A percentile compares a stretch with the other conserved stretches of the same genome.
Evolutionary conservation across 1,284 basidiomycete species (phyloP).

Genomic region (Ustilago hordei): DNA sequence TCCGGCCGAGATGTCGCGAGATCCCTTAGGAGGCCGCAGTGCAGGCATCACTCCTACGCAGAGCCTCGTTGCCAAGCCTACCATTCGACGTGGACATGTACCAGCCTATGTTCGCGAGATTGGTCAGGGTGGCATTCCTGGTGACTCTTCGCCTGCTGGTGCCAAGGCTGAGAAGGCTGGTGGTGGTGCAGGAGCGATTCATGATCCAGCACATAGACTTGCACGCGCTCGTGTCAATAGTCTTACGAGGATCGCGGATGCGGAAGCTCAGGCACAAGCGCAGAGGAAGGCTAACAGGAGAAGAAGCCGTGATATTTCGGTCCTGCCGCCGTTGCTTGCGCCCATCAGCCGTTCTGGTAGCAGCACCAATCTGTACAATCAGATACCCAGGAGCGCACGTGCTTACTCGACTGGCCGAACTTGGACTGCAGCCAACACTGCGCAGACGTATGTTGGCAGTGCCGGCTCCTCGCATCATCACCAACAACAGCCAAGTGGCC

Average conservation of each 20-base stretch:
- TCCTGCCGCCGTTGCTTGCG: constrained; percentile 60
- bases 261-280: constrained; percentile 36
- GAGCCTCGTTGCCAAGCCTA: constrained; percentile 55
- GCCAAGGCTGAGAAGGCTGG: constrained; percentile 16
- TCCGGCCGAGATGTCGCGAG: constrained; percentile 18
- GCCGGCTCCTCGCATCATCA: constrained; percentile 44
- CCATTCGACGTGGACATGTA: constrained; percentile 55
- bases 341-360: constrained; percentile 50
- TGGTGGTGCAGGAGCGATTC: not conserved
- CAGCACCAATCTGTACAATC: constrained; percentile 50
- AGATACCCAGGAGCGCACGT: constrained; percentile 37
- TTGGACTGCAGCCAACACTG: constrained; percentile 39
- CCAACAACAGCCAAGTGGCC: not conserved
- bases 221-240: constrained; percentile 42
- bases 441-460: constrained; percentile 50
- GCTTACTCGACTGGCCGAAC: constrained; percentile 50
- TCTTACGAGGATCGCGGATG: constrained; percentile 34
- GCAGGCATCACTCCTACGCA: constrained; percentile 55
- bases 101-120: constrained; percentile 61
- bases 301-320: constrained; percentile 56
- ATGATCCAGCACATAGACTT: constrained; percentile 20
- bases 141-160: constrained; percentile 35
- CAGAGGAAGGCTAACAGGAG: constrained; percentile 52
- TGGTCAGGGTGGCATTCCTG: constrained; percentile 59
- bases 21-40: constrained; percentile 21